Percentiles rank a stretch among this genome's conserved stretches.
phyloP scores from a whole-genome alignment of 73 alveolate genomes.

The Vitrella brassicaformis region DNA sequence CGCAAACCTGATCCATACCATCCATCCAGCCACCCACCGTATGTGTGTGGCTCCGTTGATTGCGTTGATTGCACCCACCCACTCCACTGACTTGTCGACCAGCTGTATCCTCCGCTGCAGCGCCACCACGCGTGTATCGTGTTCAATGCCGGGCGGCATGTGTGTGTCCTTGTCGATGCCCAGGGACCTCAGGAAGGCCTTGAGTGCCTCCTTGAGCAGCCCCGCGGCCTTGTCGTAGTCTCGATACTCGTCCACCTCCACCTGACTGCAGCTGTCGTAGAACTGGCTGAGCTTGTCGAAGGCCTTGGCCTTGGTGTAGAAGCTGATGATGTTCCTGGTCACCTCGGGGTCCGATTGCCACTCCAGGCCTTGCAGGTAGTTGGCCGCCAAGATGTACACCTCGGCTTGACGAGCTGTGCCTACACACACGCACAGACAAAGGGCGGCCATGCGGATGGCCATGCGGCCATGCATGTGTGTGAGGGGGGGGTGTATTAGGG shows the following conservation, averaged over 20 bases:
- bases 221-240: slow-evolving; percentile 81
- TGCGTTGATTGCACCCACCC: too few relatives aligned
- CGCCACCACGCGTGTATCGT: background rate
- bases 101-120: slow-evolving; percentile 10
- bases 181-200: slow-evolving; percentile 52
- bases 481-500: too few relatives aligned
- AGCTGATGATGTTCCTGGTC: slow-evolving; percentile 71
- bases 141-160: slow-evolving; percentile 6
- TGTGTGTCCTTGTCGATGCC: slow-evolving; percentile 44
- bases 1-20: background rate
- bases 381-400: slow-evolving; percentile 75
- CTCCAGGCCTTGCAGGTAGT: slow-evolving; percentile 69
- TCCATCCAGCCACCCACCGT: background rate
- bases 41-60: too few relatives aligned
- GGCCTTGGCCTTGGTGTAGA: slow-evolving; percentile 74
- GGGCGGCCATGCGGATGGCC: too few relatives aligned
- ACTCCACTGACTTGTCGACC: slow-evolving; percentile 12
- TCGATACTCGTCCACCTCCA: slow-evolving; percentile 77
- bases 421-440: background rate
- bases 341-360: slow-evolving; percentile 77
- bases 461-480: too few relatives aligned
- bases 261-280: slow-evolving; percentile 70
- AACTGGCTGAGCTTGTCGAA: slow-evolving; percentile 67
- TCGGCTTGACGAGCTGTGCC: slow-evolving; percentile 77
- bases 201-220: slow-evolving; percentile 67